Percentiles rank a stretch among this genome's conserved stretches.
Conservation (phyloP, 108 stramenopile species). For the Skeletonema menzelii region DNA sequence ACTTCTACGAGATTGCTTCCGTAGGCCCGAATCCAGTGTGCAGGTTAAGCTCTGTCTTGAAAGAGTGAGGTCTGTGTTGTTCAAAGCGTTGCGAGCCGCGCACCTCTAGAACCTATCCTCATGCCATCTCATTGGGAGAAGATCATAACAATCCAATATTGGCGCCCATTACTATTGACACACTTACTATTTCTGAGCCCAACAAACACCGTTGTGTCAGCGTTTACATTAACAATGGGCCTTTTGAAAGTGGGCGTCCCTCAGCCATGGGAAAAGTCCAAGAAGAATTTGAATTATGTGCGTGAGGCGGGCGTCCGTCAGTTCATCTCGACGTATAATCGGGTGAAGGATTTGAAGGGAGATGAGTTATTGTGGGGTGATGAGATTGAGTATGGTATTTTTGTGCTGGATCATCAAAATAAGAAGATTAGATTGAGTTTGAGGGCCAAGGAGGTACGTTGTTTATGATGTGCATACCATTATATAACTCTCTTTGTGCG, state of each 20-base stretch:
- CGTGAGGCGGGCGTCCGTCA: slow-evolving; percentile 93
- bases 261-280: slow-evolving; percentile 90
- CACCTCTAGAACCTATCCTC: background rate
- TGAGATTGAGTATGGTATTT: slow-evolving; percentile 97
- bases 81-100: no score
- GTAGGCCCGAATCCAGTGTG: no score
- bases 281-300: slow-evolving; percentile 85
- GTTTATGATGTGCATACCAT: background rate
- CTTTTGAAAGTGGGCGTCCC: slow-evolving; percentile 94
- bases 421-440: slow-evolving; percentile 85
- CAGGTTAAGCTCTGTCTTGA: no score
- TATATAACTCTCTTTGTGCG: background rate
- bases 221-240: slow-evolving; percentile 43
- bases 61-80: no score
- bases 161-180: slow-evolving; percentile 8
- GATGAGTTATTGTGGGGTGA: slow-evolving; percentile 98
- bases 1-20: no score
- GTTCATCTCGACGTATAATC: slow-evolving; percentile 94
- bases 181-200: background rate
- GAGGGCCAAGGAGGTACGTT: slow-evolving; percentile 82
- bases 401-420: slow-evolving; percentile 78
- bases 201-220: background rate
- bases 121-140: background rate
- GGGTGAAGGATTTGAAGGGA: slow-evolving; percentile 91
- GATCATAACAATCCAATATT: background rate